Conservation (phyloP, 148 eudicot species). For the Rhododendron griersonianum region DNA sequence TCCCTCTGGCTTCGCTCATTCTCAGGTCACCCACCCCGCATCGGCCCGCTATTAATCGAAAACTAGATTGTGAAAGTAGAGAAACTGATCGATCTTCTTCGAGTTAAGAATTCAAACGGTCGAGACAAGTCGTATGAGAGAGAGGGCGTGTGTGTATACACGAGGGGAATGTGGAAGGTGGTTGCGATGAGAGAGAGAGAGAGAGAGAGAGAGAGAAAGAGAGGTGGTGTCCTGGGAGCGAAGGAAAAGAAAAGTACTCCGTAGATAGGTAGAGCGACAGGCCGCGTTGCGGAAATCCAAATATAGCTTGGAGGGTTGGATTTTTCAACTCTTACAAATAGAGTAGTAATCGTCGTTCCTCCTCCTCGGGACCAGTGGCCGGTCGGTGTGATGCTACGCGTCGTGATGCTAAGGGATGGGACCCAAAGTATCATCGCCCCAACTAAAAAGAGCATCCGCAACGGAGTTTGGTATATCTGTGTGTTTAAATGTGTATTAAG, state of each 20-base stretch:
- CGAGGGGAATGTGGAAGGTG: background rate
- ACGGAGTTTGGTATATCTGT: no score
- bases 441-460: no score
- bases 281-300: no score
- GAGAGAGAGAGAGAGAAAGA: constrained; percentile 1
- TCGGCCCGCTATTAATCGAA: background rate
- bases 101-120: background rate
- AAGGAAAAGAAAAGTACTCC: background rate
- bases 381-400: background rate
- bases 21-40: background rate
- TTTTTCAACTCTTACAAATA: background rate
- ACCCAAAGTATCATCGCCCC: background rate
- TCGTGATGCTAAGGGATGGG: background rate
- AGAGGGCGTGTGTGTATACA: background rate
- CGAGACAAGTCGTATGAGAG: background rate
- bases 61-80: background rate
- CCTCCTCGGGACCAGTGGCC: background rate
- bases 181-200: background rate
- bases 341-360: background rate
- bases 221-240: background rate
- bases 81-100: background rate
- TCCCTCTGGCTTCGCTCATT: background rate
- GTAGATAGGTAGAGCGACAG: background rate
- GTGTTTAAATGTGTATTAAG: no score
- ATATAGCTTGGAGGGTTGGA: background rate